phyloP scores from a whole-genome alignment of 345 rosid species.

The Melaleuca quinquenervia region DNA sequence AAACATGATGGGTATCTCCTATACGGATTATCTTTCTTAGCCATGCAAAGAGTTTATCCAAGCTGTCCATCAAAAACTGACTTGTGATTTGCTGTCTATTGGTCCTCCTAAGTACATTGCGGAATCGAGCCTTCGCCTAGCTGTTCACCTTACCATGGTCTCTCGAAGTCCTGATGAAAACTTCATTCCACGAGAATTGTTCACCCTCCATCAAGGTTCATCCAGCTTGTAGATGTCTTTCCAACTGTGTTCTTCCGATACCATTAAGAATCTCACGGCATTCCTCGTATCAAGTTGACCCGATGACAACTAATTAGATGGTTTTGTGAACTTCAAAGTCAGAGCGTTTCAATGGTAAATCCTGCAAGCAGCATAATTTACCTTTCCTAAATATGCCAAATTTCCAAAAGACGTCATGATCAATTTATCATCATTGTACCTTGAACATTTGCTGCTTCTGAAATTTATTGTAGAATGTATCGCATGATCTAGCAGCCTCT shows the following conservation, averaged over 20 bases:
- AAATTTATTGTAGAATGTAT: background rate
- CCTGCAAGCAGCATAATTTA: background rate
- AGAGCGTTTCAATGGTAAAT: background rate
- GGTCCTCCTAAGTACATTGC: background rate
- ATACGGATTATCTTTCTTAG: background rate
- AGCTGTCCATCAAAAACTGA: background rate
- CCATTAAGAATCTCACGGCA: too few species aligned
- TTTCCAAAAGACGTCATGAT: background rate
- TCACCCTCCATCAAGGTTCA: too few species aligned
- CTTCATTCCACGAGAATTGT: background rate
- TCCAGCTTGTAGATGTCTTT: too few species aligned
- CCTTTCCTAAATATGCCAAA: background rate
- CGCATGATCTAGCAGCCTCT: background rate
- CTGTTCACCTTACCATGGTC: background rate
- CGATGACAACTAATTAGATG: background rate
- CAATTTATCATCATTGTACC: background rate
- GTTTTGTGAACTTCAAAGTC: background rate
- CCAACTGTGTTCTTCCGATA: too few species aligned
- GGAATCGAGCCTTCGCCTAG: background rate
- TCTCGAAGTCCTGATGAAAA: background rate
- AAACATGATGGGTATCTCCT: background rate
- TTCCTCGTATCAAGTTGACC: too few species aligned
- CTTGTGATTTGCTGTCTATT: background rate
- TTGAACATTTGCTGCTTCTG: background rate
- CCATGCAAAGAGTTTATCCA: background rate